phyloP scores from a whole-genome alignment of 768 basidiomycete genomes.

The Termitomyces sp. region DNA sequence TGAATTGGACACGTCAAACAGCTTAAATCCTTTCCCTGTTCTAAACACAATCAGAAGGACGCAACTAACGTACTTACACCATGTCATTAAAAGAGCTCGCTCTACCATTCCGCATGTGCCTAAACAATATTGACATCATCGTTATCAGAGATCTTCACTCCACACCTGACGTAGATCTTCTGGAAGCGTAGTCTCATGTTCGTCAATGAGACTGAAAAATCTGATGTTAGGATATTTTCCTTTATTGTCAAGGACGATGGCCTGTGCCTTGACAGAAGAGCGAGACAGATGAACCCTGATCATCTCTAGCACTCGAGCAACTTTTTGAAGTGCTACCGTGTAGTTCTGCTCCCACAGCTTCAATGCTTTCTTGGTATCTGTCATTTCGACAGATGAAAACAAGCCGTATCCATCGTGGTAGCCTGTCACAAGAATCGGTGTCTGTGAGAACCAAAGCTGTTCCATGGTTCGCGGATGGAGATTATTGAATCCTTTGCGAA shows the following conservation, averaged over 20 bases:
- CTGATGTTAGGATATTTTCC: background rate
- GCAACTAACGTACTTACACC: background rate
- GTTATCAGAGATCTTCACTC: background rate
- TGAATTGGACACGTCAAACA: background rate
- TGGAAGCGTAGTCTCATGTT: slow-evolving; percentile 5
- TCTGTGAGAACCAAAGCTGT: slow-evolving; percentile 18
- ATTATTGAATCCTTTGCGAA: background rate
- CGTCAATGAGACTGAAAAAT: slow-evolving; percentile 11
- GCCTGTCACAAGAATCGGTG: slow-evolving; percentile 13
- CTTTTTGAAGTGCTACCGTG: slow-evolving; percentile 7
- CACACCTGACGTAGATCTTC: slow-evolving; percentile 9
- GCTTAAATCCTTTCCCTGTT: background rate
- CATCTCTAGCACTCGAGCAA: slow-evolving; percentile 12
- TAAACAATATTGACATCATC: background rate
- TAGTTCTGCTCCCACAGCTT: slow-evolving; percentile 12
- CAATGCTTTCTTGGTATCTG: slow-evolving; percentile 2
- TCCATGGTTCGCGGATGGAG: slow-evolving; percentile 5
- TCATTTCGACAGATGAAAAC: slow-evolving; percentile 9
- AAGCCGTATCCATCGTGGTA: slow-evolving; percentile 13
- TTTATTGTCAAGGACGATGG: slow-evolving; percentile 2
- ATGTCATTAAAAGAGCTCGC: background rate
- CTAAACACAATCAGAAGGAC: background rate
- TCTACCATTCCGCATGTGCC: background rate
- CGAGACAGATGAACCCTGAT: slow-evolving; percentile 8
- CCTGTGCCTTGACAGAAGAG: slow-evolving; percentile 11